Evolutionary conservation across 371 early-diverging fungal genomes (phyloP), one percentile per base, ranked within the genome.

Genomic region (Mucor racemosus): DNA sequence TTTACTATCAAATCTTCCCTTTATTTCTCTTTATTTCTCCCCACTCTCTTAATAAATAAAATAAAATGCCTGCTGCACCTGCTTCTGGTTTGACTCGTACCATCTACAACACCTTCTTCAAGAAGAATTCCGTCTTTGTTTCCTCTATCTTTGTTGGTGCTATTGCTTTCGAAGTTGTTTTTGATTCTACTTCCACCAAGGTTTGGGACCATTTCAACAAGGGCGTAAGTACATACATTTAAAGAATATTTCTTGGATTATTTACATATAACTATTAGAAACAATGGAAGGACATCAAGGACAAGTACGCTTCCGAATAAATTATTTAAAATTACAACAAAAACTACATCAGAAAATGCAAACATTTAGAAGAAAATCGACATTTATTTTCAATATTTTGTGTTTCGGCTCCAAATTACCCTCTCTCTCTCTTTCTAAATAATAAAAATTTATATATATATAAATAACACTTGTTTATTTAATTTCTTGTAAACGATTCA

Each of bases 141-240:
- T 72, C 85, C 74, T 77, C 89, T 70, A 87, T 94, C 73, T 91
- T 94, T 65, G 90, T 78, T 71, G 72, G 87, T 50, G 96, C 94
- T 41, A 90, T 94, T 68, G 91, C 81, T 26, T 90, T 90, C 76
- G 92, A 94, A 77, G 76, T 93, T 62, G 91, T 79, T 64, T 92
- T 91, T 73, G 93, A 94, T 76, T 78, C 81, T 39, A 68, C 79
- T 66, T 75, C 90, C 41, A 84, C 90, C 80, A 75, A 77, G 64
- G 58, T 93, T 61, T 95, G 93, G 92, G 92, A 94, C 74, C 75
- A 77, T 58, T 14, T 87, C 62, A 95, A 95, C 91, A 84, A 89
- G 78, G 95, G 95, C 54, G 96, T 95, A 88, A 81, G 92, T 90
- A 26, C 13, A 56, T 26, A 26, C 3, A 26, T 26, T 26, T 26